These are phyloP conservation scores for Stevia rebaudiana DNA, from an alignment of 140 eudicot genomes.

Conservation along the genomic window DNA sequence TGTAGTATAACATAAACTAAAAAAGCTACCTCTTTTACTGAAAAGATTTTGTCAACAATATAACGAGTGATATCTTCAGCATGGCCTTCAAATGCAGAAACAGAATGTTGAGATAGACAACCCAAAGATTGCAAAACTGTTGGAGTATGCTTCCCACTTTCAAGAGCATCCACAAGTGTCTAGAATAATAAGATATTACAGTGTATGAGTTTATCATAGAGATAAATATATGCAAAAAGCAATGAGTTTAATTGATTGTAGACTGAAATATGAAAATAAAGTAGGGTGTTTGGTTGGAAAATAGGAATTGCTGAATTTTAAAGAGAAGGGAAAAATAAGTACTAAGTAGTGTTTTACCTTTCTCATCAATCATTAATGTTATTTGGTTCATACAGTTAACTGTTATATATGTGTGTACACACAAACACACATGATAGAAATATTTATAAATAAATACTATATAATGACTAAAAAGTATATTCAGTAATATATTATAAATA, in stretches of 20 bases:
- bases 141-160: conserved; percentile 49
- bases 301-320: too few relatives aligned
- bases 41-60: conserved; percentile 55
- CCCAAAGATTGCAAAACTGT: conserved; percentile 85
- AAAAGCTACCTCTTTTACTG: conserved; percentile 35
- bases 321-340: neutral
- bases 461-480: too few relatives aligned
- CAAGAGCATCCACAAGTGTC: conserved; percentile 70
- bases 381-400: neutral
- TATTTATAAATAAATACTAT: too few relatives aligned
- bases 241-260: neutral
- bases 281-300: too few relatives aligned
- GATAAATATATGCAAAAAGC: conserved; percentile 1
- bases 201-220: conserved; percentile 1
- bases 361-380: neutral
- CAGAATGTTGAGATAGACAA: conserved; percentile 63
- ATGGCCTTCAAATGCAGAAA: conserved; percentile 54
- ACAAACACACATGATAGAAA: too few relatives aligned
- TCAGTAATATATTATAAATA: too few relatives aligned
- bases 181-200: conserved; percentile 30
- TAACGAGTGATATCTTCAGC: conserved; percentile 48
- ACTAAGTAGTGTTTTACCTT: neutral
- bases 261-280: neutral
- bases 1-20: conserved; percentile 1
- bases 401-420: neutral